A percentile compares a stretch with the other conserved stretches of the same genome.
These are phyloP conservation scores for Venturia pyrina DNA, from an alignment of 2,329 filamentous ascomycete genomes.

Conservation along the genomic window DNA sequence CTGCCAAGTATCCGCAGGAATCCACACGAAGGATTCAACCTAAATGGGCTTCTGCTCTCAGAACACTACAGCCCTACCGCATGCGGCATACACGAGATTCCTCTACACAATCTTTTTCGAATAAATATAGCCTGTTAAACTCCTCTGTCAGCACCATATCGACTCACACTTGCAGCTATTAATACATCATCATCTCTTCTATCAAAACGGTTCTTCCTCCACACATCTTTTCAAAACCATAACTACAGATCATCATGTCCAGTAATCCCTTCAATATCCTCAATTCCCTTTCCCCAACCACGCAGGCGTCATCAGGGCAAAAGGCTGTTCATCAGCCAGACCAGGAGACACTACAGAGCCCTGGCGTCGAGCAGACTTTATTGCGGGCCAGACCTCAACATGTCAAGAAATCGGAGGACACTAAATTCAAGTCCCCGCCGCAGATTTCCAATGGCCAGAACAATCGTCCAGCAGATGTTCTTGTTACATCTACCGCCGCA, in stretches of 20 bases:
- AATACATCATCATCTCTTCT: neutral
- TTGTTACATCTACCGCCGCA: neutral
- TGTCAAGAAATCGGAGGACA: neutral
- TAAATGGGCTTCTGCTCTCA: neutral
- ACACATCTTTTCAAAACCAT: neutral
- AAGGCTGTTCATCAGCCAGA: no score
- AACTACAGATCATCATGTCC: neutral
- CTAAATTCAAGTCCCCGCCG: neutral
- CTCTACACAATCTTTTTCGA: neutral
- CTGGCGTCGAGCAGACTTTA: no score
- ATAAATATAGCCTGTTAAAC: neutral
- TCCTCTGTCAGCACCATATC: neutral
- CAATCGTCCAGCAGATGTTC: neutral
- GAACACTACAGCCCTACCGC: neutral
- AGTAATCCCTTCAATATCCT: neutral
- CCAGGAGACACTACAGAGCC: neutral
- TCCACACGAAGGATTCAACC: neutral
- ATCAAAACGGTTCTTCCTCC: neutral
- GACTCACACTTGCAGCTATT: neutral
- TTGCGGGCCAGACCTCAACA: neutral
- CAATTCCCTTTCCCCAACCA: neutral
- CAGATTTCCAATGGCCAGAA: neutral
- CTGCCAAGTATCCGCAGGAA: no score
- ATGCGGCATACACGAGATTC: neutral
- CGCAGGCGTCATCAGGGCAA: no score